A percentile compares a stretch with the other conserved stretches of the same genome.
These are phyloP conservation scores for Phytophthora constricta DNA, from an alignment of 352 stramenopile genomes.

Conservation along the genomic window DNA sequence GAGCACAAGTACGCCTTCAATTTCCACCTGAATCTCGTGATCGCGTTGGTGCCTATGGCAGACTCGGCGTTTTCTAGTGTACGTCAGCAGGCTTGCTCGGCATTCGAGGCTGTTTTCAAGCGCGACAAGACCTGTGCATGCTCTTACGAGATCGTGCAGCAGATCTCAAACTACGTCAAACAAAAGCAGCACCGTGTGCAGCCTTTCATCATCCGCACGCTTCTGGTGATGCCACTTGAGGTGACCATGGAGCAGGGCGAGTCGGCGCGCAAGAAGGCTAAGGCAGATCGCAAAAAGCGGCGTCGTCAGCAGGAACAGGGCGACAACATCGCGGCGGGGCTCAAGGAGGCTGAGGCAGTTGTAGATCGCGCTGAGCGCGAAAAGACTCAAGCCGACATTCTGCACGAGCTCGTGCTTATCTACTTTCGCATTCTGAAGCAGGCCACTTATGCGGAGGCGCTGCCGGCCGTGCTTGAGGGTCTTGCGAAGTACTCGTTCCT, in stretches of 20 bases:
- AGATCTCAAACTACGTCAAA: slow-evolving; percentile 86
- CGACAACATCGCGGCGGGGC: slow-evolving; percentile 88
- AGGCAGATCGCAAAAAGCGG: slow-evolving; percentile 86
- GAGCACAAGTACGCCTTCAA: slow-evolving; percentile 89
- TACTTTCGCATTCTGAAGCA: slow-evolving; percentile 98
- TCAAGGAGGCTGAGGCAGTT: slow-evolving; percentile 95
- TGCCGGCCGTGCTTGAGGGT: slow-evolving; percentile 93
- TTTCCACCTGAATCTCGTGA: slow-evolving; percentile 87
- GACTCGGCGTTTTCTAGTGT: slow-evolving; percentile 68
- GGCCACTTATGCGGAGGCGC: slow-evolving; percentile 83
- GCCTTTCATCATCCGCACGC: slow-evolving; percentile 73
- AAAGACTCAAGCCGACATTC: slow-evolving; percentile 94
- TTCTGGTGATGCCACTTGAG: slow-evolving; percentile 82
- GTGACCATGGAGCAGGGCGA: slow-evolving; percentile 90
- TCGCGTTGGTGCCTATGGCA: slow-evolving; percentile 81
- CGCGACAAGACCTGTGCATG: slow-evolving; percentile 72
- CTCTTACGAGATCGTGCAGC: slow-evolving; percentile 81
- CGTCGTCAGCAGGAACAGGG: slow-evolving; percentile 75
- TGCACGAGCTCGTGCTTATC: slow-evolving; percentile 95
- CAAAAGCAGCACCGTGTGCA: slow-evolving; percentile 87
- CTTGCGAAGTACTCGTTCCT: slow-evolving; percentile 96
- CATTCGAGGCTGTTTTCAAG: slow-evolving; percentile 80
- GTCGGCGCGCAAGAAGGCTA: slow-evolving; percentile 76
- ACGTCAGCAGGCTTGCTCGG: slow-evolving; percentile 59
- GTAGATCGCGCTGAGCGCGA: slow-evolving; percentile 93